These are phyloP conservation scores for Trametes punicea DNA, from an alignment of 768 basidiomycete species.

Conservation along the genomic window DNA sequence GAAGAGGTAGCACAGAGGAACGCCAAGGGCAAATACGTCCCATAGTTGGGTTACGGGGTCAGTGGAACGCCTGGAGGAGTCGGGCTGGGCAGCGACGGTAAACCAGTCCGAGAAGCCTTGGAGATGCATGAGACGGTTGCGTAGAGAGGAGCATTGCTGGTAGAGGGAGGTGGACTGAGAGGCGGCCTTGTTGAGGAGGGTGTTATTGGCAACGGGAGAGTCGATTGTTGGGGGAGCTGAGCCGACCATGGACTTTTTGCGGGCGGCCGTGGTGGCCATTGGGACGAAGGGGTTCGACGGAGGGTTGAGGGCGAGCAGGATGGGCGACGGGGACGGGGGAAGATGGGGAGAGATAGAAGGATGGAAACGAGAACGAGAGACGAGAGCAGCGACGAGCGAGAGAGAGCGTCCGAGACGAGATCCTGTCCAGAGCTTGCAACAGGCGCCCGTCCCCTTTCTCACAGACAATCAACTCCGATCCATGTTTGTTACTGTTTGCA, in stretches of 20 bases:
- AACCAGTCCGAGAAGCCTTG: conserved; percentile 72
- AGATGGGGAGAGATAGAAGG: conserved; percentile 20
- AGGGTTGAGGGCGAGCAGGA: conserved; percentile 7
- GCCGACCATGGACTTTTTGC: conserved; percentile 41
- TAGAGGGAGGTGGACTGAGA: conserved; percentile 85
- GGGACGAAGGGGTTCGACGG: conserved; percentile 17
- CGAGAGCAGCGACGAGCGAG: conserved; percentile 11
- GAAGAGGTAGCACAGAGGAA: conserved; percentile 93
- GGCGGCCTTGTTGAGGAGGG: conserved; percentile 89
- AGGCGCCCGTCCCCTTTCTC: conserved; percentile 17
- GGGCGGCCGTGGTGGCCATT: conserved; percentile 56
- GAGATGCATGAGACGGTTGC: conserved; percentile 74
- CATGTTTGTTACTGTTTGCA: conserved; percentile 14
- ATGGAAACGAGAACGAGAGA: conserved; percentile 12
- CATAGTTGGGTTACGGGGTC: conserved; percentile 95
- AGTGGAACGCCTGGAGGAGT: conserved; percentile 65
- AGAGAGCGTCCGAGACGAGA: conserved; percentile 13
- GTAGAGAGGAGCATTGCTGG: conserved; percentile 83
- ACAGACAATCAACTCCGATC: conserved; percentile 21
- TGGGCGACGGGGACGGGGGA: not conserved
- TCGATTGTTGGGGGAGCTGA: conserved; percentile 62
- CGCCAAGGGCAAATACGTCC: conserved; percentile 90
- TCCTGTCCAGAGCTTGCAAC: conserved; percentile 2
- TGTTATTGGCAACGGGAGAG: conserved; percentile 73
- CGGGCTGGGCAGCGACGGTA: conserved; percentile 46